These are phyloP conservation scores for Cryptococcus sp. DNA, from an alignment of 1,284 basidiomycete genomes.

Conservation along the genomic window DNA sequence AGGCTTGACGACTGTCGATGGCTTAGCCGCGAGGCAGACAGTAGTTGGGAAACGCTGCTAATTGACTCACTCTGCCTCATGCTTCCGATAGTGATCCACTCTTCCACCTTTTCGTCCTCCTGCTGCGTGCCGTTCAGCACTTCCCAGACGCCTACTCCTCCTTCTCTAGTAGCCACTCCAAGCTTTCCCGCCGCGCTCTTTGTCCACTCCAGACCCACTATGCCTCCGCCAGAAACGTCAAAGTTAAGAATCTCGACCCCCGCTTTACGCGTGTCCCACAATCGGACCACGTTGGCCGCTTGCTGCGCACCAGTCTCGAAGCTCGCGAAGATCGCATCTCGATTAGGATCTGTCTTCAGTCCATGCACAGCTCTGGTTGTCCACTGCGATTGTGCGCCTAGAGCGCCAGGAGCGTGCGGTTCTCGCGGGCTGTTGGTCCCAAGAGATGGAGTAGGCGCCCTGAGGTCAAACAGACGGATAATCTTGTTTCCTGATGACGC, in stretches of 20 bases:
- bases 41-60: background rate
- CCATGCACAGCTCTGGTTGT: conserved; percentile 41
- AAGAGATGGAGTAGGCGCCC: conserved; percentile 26
- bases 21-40: background rate
- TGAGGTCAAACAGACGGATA: conserved; percentile 45
- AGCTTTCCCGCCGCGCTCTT: conserved; percentile 25
- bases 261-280: conserved; percentile 48
- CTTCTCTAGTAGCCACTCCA: conserved; percentile 46
- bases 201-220: conserved; percentile 40
- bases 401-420: conserved; percentile 3
- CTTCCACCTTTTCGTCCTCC: conserved; percentile 24
- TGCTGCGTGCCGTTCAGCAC: conserved; percentile 30
- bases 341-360: conserved; percentile 33
- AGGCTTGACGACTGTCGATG: conserved; percentile 38
- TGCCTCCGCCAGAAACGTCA: conserved; percentile 27
- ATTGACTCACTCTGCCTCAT: conserved; percentile 37
- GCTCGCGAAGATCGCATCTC: conserved; percentile 38
- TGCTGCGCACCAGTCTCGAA: conserved; percentile 33
- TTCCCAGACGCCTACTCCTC: conserved; percentile 47
- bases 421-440: conserved; percentile 3
- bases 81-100: conserved; percentile 39
- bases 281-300: conserved; percentile 31
- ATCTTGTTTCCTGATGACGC: conserved; percentile 42
- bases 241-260: conserved; percentile 37
- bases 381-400: conserved; percentile 30